A percentile compares a stretch with the other conserved stretches of the same genome.
phyloP scores from a whole-genome alignment of 192 early-diverging fungal genomes.

The Backusella tuberculispora region DNA sequence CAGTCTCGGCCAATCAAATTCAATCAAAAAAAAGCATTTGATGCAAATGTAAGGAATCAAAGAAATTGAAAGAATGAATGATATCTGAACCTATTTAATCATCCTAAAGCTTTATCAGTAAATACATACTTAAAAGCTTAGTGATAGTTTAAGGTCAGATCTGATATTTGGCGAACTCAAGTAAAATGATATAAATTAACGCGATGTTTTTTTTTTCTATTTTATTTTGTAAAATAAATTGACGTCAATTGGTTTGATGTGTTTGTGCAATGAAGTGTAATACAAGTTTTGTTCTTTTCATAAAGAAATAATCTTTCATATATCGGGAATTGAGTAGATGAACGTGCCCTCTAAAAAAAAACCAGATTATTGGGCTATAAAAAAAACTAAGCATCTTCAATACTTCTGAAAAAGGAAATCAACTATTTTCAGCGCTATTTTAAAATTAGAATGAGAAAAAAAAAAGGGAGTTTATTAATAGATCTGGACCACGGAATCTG shows the following conservation, averaged over 20 bases:
- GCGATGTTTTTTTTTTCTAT: neutral
- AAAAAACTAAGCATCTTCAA: constrained; percentile 1
- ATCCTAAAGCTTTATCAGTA: neutral
- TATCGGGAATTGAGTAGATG: neutral
- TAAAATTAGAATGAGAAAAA: constrained; percentile 19
- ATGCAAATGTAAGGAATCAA: neutral
- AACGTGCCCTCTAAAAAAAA: constrained; percentile 1
- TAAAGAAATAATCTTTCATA: neutral
- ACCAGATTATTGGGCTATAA: neutral
- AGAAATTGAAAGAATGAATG: neutral
- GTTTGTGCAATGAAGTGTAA: neutral
- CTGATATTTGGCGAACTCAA: neutral
- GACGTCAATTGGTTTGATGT: neutral
- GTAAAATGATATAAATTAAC: neutral
- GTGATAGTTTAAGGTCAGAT: neutral
- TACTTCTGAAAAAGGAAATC: constrained; percentile 13
- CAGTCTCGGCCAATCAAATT: neutral
- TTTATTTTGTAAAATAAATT: constrained; percentile 3
- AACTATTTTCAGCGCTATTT: neutral
- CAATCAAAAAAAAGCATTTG: neutral
- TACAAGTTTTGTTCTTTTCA: neutral
- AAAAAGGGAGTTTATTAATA: neutral
- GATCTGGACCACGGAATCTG: constrained; percentile 4
- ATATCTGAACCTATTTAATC: neutral
- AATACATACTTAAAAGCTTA: neutral